These are phyloP conservation scores for Claviceps pazoutovae DNA, from an alignment of 2,329 filamentous ascomycete genomes.

Conservation along the genomic window DNA sequence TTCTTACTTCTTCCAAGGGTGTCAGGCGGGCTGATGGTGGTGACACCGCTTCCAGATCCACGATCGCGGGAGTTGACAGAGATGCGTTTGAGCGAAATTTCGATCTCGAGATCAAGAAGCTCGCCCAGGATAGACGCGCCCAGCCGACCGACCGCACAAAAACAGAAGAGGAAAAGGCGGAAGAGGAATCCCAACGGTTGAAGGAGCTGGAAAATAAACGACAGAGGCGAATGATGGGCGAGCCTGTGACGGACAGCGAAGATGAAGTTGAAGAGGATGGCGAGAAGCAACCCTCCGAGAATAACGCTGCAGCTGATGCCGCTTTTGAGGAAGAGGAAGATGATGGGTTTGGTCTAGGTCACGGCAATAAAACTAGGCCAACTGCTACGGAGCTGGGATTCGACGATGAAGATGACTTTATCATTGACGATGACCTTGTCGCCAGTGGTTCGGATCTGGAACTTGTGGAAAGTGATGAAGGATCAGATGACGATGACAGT, in stretches of 20 bases:
- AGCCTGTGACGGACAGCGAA: slow-evolving; percentile 54
- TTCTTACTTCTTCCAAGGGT: slow-evolving; percentile 43
- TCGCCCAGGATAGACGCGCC: slow-evolving; percentile 73
- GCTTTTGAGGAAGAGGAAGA: slow-evolving; percentile 29
- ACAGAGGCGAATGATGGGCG: slow-evolving; percentile 74
- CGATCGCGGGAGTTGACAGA: slow-evolving; percentile 43
- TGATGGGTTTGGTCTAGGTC: slow-evolving; percentile 46
- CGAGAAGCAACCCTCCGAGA: slow-evolving; percentile 20
- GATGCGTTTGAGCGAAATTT: slow-evolving; percentile 72
- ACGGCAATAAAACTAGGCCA: slow-evolving; percentile 41
- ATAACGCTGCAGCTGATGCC: slow-evolving; percentile 18
- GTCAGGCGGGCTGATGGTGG: slow-evolving; percentile 19
- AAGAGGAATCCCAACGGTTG: slow-evolving; percentile 62
- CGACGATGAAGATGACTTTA: slow-evolving; percentile 88
- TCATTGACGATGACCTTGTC: slow-evolving; percentile 78
- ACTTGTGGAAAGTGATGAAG: slow-evolving; percentile 37
- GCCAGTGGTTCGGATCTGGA: slow-evolving; percentile 66
- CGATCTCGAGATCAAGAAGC: slow-evolving; percentile 66
- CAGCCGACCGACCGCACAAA: slow-evolving; percentile 79
- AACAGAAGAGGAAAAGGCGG: slow-evolving; percentile 73
- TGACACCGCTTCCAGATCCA: slow-evolving; percentile 12
- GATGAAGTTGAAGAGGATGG: slow-evolving; percentile 33
- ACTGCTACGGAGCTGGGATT: slow-evolving; percentile 54
- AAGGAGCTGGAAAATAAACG: slow-evolving; percentile 74
- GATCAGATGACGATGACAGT: slow-evolving; percentile 34